phyloP scores from a whole-genome alignment of 1,139 yeast species.

The Arxiozyma slooffiae region DNA sequence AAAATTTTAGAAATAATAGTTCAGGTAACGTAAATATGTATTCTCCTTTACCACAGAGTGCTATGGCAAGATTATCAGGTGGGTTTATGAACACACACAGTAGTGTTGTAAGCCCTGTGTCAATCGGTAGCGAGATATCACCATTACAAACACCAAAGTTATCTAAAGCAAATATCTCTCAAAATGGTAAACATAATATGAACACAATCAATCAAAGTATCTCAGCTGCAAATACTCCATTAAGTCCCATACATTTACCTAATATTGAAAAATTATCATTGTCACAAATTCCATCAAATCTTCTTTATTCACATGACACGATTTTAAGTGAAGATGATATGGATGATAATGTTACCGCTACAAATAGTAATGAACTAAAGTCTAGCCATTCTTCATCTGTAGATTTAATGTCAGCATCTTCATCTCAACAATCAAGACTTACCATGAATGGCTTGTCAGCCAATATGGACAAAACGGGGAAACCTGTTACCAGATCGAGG shows the following conservation, averaged over 20 bases:
- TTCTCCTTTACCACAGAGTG: slow-evolving; percentile 6
- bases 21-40: not conserved
- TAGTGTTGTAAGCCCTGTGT: not conserved
- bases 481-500: slow-evolving; percentile 3
- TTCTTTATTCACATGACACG: slow-evolving; percentile 14
- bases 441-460: slow-evolving; percentile 18
- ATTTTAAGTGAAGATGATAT: slow-evolving; percentile 12
- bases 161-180: not conserved
- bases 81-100: not conserved
- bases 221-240: not conserved
- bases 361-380: not conserved
- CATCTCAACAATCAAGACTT: slow-evolving; percentile 3
- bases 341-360: slow-evolving; percentile 1
- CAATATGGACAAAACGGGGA: not conserved
- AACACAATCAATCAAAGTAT: not conserved
- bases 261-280: slow-evolving; percentile 14
- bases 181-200: not conserved
- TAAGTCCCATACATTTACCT: slow-evolving; percentile 7
- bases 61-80: slow-evolving; percentile 1
- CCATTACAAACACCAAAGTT: slow-evolving; percentile 5
- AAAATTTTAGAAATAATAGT: slow-evolving; percentile 5
- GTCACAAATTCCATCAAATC: slow-evolving; percentile 10
- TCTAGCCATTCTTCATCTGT: not conserved
- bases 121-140: slow-evolving; percentile 1
- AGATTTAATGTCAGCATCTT: not conserved